Evolutionary conservation across 441 rosid species (phyloP), one percentile per base, ranked within the genome.

Genomic region (Geranium incanum): DNA sequence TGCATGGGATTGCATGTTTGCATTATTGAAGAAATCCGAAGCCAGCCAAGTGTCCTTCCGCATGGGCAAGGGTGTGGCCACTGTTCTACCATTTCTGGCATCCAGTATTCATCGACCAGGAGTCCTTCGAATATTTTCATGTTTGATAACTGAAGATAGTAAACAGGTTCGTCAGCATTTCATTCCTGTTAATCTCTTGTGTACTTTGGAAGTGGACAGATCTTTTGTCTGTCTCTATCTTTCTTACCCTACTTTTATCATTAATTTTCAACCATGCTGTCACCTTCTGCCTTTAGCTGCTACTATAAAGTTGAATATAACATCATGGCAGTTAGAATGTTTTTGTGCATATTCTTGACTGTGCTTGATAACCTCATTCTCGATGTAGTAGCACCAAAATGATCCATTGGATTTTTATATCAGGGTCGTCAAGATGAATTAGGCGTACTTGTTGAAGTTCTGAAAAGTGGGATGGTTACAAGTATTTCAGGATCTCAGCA

Each of bases 381-480:
- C 13, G 63, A n/a, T 66, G 69, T 43, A 21, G 63, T 72, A 67
- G 68, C 43, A 43, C 68, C 28, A 38, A 75, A 64, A 64, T 73
- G 36, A 70, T 75, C 13, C 4, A 38, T 64, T 68, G 11, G 7
- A 70, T 71, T 55, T 59, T 72, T 83, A 70, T 79, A 62, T 74
- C 87, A 96, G 99, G 90, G 76, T 70, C 97, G 94, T 88, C 82
- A 90, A 76, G 99, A 96, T 77, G 99, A 96, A 77, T 77, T 96
- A 79, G 91, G 97, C 33, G 89, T 84, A 37, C 88, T 96, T 81
- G 88, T 96, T 71, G 98, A 96, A 81, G 87, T 94, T 86, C 87
- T 96, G 70, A 96, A 96, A 87, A 88, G 99, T 79, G 98, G 99
- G 82, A 96, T 96, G 95, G 97, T 90, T 75, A 92, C 95, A 77